Percentiles rank a stretch among this genome's conserved stretches.
phyloP scores from a whole-genome alignment of 805 yeast species.

The Kregervanrija pseudodelftensis region DNA sequence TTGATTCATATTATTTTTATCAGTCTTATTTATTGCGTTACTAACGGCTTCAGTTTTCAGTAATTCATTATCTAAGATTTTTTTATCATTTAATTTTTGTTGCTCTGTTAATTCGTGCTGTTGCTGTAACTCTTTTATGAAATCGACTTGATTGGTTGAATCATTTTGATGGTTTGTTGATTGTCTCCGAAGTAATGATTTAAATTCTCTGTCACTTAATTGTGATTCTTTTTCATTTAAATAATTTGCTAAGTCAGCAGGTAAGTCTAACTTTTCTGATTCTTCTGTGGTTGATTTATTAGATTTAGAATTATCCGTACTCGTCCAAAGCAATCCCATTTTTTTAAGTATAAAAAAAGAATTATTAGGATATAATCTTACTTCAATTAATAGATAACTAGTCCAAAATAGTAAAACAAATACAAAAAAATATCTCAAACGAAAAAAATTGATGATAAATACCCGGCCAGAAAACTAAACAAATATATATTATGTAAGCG shows the following conservation, averaged over 20 bases:
- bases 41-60: neutral
- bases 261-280: slow-evolving; percentile 8
- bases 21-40: slow-evolving; percentile 1
- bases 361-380: no score
- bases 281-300: neutral
- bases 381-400: no score
- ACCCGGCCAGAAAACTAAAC: no score
- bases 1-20: slow-evolving; percentile 3
- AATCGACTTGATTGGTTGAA: no score
- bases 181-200: slow-evolving; percentile 14
- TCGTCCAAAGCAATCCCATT: slow-evolving; percentile 15
- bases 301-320: slow-evolving; percentile 1
- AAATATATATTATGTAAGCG: no score
- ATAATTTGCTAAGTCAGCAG: slow-evolving; percentile 21
- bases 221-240: slow-evolving; percentile 19
- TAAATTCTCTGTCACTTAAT: slow-evolving; percentile 27
- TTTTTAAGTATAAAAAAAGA: neutral
- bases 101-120: slow-evolving; percentile 3
- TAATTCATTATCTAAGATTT: neutral
- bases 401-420: no score
- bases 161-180: slow-evolving; percentile 2
- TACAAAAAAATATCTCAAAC: no score
- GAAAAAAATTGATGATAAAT: no score
- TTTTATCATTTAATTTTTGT: slow-evolving; percentile 1
- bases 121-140: slow-evolving; percentile 1